phyloP scores from a whole-genome alignment of 306 rosid species.

The Sesbania bispinosa region DNA sequence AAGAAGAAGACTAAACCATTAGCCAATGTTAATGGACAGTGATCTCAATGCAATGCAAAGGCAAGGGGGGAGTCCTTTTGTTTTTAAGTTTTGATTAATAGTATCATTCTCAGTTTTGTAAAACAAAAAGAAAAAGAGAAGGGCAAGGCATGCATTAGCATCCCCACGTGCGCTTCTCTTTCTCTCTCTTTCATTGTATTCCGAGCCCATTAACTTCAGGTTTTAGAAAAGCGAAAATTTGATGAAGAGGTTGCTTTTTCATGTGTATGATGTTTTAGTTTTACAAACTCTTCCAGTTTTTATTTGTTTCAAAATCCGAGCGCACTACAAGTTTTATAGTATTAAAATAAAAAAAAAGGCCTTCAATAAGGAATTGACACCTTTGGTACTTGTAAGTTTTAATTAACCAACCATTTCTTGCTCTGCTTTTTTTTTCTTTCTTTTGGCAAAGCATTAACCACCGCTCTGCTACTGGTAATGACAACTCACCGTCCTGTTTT shows the following conservation, averaged over 20 bases:
- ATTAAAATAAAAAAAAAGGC: not conserved
- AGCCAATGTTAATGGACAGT: conserved; percentile 9
- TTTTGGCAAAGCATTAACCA: conserved; percentile 19
- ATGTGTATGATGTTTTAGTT: not conserved
- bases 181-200: conserved; percentile 35
- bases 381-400: not conserved
- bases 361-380: not conserved
- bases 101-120: conserved; percentile 16
- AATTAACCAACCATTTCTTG: no score
- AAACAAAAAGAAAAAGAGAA: conserved; percentile 8
- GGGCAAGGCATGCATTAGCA: conserved; percentile 52
- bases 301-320: conserved; percentile 19
- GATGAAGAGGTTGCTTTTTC: not conserved
- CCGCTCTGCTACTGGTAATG: conserved; percentile 16
- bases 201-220: conserved; percentile 24
- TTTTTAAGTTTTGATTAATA: conserved; percentile 16
- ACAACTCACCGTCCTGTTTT: conserved; percentile 29
- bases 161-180: conserved; percentile 59
- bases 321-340: conserved; percentile 12
- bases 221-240: not conserved
- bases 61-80: not conserved
- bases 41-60: conserved; percentile 22
- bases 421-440: not conserved
- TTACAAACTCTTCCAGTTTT: not conserved
- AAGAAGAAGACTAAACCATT: conserved; percentile 1